Evolutionary conservation across 2,329 filamentous ascomycete genomes (phyloP).

Genomic region (Stachybotrys elegans): DNA sequence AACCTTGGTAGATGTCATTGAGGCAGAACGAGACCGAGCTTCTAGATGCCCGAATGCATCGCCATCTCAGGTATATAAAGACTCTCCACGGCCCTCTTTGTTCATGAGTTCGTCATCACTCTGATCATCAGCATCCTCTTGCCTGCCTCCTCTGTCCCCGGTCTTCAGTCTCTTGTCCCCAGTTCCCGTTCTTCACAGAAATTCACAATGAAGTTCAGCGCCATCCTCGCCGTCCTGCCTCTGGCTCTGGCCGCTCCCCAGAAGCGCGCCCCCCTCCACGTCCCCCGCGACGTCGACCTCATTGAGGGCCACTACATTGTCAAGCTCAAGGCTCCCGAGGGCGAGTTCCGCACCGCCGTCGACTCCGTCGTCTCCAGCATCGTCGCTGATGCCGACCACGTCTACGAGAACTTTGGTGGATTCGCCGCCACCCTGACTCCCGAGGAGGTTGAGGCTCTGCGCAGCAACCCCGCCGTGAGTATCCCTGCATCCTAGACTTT

Average conservation of each 20-base stretch:
- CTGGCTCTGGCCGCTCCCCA: constrained; percentile 23
- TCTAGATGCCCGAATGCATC: neutral
- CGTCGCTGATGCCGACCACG: constrained; percentile 25
- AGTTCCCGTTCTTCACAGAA: neutral
- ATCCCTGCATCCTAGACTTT: no score
- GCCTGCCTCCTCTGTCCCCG: neutral
- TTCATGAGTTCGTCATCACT: neutral
- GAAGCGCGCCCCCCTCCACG: constrained; percentile 27
- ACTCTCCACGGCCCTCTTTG: neutral
- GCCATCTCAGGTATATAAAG: neutral
- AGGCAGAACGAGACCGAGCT: neutral
- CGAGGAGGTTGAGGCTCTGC: constrained; percentile 18
- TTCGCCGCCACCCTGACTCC: constrained; percentile 21
- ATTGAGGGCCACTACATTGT: constrained; percentile 32
- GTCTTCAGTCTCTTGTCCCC: neutral
- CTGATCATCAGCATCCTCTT: neutral
- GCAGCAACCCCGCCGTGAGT: constrained; percentile 19
- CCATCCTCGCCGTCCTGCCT: constrained; percentile 26
- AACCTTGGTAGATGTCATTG: constrained; percentile 2
- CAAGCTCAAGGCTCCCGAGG: constrained; percentile 24
- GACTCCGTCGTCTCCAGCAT: constrained; percentile 13
- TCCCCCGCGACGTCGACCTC: constrained; percentile 23
- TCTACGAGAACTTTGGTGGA: constrained; percentile 20
- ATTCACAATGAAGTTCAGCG: constrained; percentile 24
- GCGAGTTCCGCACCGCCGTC: constrained; percentile 17